These are phyloP conservation scores for Eleusine indica DNA, from an alignment of 176 grass and related monocot genomes.

Conservation along the genomic window DNA sequence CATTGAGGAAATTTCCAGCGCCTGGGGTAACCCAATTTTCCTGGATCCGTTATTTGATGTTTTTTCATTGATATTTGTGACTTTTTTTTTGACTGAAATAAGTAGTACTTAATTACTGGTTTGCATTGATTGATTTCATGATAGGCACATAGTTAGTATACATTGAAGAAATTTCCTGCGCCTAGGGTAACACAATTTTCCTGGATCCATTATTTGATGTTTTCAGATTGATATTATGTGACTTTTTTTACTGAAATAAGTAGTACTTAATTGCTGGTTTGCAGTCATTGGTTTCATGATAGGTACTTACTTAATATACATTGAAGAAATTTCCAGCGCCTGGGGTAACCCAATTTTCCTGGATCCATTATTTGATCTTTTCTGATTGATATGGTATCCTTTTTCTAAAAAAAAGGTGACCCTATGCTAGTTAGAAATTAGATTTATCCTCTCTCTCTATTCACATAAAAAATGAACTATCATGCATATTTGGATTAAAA, in stretches of 20 bases:
- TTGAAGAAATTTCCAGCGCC: not conserved
- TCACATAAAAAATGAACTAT: not conserved
- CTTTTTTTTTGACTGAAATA: not conserved
- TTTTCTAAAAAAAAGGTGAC: not conserved
- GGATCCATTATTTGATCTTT: not conserved
- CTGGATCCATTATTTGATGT: not conserved
- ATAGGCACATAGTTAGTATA: not conserved
- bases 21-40: not conserved
- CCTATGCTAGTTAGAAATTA: too few species aligned
- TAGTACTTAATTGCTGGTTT: not conserved
- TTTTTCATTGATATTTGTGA: not conserved
- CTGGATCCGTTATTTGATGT: not conserved
- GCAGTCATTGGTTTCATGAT: not conserved
- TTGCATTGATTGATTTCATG: not conserved
- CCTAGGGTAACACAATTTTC: not conserved
- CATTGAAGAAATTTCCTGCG: not conserved
- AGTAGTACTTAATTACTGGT: not conserved
- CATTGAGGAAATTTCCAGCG: not conserved
- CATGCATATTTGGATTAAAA: not conserved
- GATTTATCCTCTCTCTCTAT: too few species aligned
- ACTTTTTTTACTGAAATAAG: not conserved
- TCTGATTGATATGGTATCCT: not conserved
- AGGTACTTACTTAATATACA: not conserved
- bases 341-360: not conserved
- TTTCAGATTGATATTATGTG: not conserved